Conservation (phyloP, 2,329 filamentous ascomycete genomes). For the Nemania sp. region DNA sequence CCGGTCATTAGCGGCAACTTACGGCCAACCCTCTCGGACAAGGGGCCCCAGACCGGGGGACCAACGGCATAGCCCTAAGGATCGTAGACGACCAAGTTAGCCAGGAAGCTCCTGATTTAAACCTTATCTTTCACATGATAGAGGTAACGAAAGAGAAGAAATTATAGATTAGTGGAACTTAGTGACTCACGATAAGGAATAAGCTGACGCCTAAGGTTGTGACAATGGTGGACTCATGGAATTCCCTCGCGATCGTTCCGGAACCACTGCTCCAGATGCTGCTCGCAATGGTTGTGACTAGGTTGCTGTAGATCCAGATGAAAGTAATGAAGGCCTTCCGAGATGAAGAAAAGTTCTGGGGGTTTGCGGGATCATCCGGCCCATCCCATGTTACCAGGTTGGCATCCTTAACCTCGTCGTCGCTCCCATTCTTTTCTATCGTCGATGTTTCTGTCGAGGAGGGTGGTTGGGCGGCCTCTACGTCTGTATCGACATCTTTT, state of each 20-base stretch:
- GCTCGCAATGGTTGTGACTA: constrained; percentile 34
- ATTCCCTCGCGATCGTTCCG: constrained; percentile 16
- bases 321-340: constrained; percentile 33
- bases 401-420: too few species aligned
- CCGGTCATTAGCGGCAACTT: constrained; percentile 58
- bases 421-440: too few species aligned
- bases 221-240: constrained; percentile 30
- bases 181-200: constrained; percentile 34
- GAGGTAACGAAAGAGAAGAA: too few species aligned
- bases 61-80: constrained; percentile 51
- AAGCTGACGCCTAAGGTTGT: constrained; percentile 36
- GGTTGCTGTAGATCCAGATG: constrained; percentile 37
- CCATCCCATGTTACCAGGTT: constrained; percentile 37
- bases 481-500: too few species aligned
- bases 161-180: too few species aligned
- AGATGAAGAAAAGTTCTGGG: constrained; percentile 31
- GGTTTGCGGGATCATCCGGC: constrained; percentile 35
- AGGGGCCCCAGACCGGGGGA: constrained; percentile 56
- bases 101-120: too few species aligned
- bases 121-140: too few species aligned
- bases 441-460: too few species aligned
- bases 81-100: not conserved
- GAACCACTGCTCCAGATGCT: constrained; percentile 39
- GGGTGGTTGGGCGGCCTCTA: too few species aligned
- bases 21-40: constrained; percentile 60